phyloP scores from a whole-genome alignment of 176 grass and related monocot species.

The Calamus simplicifolius region DNA sequence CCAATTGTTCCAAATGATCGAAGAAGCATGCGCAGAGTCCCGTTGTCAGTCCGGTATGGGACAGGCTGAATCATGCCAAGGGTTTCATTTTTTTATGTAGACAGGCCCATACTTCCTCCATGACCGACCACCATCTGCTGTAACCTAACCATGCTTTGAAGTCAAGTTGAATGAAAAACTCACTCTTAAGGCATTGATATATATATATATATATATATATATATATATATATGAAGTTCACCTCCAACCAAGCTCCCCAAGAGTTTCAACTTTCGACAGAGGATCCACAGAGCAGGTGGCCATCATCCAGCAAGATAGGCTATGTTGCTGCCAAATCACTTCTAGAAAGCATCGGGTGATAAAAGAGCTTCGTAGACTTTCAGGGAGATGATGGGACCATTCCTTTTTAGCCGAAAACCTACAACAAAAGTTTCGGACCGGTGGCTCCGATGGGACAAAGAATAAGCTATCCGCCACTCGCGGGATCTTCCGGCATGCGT shows the following conservation, averaged over 20 bases:
- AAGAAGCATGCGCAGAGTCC: slow-evolving; percentile 60
- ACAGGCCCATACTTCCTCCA: slow-evolving; percentile 91
- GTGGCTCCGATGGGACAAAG: too few species aligned
- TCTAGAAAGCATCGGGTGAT: too few species aligned
- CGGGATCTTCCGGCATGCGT: too few species aligned
- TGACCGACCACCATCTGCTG: slow-evolving; percentile 50
- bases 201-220: too few species aligned
- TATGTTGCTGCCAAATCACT: too few species aligned
- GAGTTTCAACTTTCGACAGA: slow-evolving; percentile 99
- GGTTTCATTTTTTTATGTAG: slow-evolving; percentile 55
- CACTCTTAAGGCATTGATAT: too few species aligned
- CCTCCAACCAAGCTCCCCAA: slow-evolving; percentile 97
- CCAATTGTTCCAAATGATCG: slow-evolving; percentile 66
- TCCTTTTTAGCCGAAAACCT: too few species aligned
- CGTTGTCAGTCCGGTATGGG: slow-evolving; percentile 54
- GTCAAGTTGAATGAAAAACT: too few species aligned
- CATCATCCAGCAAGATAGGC: slow-evolving; percentile 88
- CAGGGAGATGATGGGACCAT: too few species aligned
- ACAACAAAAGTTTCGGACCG: too few species aligned
- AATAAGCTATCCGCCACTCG: too few species aligned
- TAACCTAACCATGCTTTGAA: slow-evolving; percentile 37
- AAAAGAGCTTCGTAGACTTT: too few species aligned
- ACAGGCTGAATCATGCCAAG: slow-evolving; percentile 94
- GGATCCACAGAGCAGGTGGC: slow-evolving; percentile 70
- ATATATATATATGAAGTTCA: slow-evolving; percentile 7